phyloP scores from a whole-genome alignment of 306 rosid species.

The Quercus agrifolia region DNA sequence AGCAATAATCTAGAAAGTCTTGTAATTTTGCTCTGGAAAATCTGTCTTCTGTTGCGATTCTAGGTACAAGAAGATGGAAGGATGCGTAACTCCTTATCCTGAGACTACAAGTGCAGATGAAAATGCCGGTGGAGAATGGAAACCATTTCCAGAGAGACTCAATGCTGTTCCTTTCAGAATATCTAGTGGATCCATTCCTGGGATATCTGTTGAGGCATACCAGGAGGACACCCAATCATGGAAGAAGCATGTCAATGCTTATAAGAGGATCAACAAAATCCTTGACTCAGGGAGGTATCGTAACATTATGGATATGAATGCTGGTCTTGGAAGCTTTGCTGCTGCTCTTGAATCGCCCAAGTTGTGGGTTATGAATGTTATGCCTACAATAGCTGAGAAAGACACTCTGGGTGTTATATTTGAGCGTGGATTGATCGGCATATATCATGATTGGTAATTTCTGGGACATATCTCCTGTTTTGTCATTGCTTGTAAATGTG shows the following conservation, averaged over 20 bases:
- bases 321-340: slow-evolving; percentile 90
- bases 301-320: slow-evolving; percentile 85
- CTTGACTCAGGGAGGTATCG: slow-evolving; percentile 61
- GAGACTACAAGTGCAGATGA: slow-evolving; percentile 18
- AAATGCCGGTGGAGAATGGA: slow-evolving; percentile 43
- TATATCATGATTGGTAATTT: slow-evolving; percentile 76
- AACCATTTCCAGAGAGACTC: slow-evolving; percentile 70
- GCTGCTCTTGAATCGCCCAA: slow-evolving; percentile 75
- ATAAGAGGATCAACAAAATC: slow-evolving; percentile 64
- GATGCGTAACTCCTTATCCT: slow-evolving; percentile 53
- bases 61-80: slow-evolving; percentile 79
- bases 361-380: slow-evolving; percentile 83
- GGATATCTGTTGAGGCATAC: slow-evolving; percentile 45
- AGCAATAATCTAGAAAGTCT: background rate
- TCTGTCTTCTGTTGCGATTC: slow-evolving; percentile 3
- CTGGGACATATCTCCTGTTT: background rate
- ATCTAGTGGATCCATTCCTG: slow-evolving; percentile 51
- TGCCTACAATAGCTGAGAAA: slow-evolving; percentile 73
- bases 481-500: background rate
- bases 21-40: slow-evolving; percentile 11
- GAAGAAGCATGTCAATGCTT: slow-evolving; percentile 83
- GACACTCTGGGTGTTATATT: slow-evolving; percentile 60
- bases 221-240: slow-evolving; percentile 53
- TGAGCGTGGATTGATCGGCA: slow-evolving; percentile 79
- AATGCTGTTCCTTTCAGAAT: slow-evolving; percentile 55